These are phyloP conservation scores for Stygiomarasmius scandens DNA, from an alignment of 1,284 basidiomycete genomes.

Conservation along the genomic window DNA sequence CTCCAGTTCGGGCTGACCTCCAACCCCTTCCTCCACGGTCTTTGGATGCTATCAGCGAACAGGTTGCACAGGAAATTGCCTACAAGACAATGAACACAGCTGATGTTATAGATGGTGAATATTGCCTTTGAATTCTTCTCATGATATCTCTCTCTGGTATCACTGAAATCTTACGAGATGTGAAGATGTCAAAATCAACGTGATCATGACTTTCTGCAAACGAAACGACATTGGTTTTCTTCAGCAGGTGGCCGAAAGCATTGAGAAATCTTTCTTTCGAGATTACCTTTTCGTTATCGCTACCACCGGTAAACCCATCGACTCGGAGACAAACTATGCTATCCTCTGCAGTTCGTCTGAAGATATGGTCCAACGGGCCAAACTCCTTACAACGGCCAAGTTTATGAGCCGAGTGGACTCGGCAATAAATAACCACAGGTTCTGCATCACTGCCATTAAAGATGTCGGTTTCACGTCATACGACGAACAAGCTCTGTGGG, in stretches of 20 bases:
- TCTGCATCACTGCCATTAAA: slow-evolving; percentile 51
- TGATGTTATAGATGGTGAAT: slow-evolving; percentile 44
- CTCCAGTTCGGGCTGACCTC: not conserved
- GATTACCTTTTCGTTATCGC: slow-evolving; percentile 62
- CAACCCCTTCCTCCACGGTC: slow-evolving; percentile 38
- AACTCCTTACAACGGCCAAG: slow-evolving; percentile 63
- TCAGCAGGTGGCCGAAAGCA: slow-evolving; percentile 48
- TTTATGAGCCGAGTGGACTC: slow-evolving; percentile 59
- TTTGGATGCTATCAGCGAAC: slow-evolving; percentile 60
- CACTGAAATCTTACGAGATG: slow-evolving; percentile 1
- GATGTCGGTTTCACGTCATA: slow-evolving; percentile 53
- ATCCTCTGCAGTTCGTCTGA: slow-evolving; percentile 58
- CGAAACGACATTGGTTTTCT: slow-evolving; percentile 57
- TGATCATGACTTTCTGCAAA: slow-evolving; percentile 59
- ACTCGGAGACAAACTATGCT: slow-evolving; percentile 43
- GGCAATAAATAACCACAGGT: slow-evolving; percentile 34
- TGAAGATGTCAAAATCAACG: slow-evolving; percentile 52
- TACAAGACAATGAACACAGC: slow-evolving; percentile 54
- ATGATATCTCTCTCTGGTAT: not conserved
- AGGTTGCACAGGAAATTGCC: slow-evolving; percentile 64
- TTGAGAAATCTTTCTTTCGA: slow-evolving; percentile 36
- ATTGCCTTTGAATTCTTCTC: not conserved
- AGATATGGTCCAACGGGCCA: slow-evolving; percentile 60
- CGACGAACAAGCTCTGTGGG: slow-evolving; percentile 66
- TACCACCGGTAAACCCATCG: slow-evolving; percentile 39